Base-by-base conservation (phyloP, 306 rosid species). In the Glycyrrhiza uralensis region DNA sequence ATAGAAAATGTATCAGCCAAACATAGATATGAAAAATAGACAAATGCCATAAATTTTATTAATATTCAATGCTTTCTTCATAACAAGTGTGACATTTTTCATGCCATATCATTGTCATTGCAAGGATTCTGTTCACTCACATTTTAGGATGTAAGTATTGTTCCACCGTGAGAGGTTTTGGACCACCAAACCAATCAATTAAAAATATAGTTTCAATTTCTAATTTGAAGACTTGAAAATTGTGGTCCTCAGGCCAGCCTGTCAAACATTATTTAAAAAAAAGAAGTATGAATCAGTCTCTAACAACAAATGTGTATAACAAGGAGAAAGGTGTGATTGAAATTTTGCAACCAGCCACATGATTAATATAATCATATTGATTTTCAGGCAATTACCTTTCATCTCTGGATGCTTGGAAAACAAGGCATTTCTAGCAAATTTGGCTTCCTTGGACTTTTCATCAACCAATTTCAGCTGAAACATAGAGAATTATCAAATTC, bases 331-430 rank as follows among this genome's bases (percentile, higher is more conserved):
- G 13, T 11, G 33, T 4, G 32, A 64, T 20, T 29, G 22, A 55
- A 65, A 20, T n/a, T 72, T 72, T 17, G 30, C 56, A 71, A 75
- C 42, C 9, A 66, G 35, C 39, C 30, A 24, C 19, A 24, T n/a
- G 44, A 35, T 4, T 26, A 44, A 19, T 20, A 69, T 20, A 69
- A 83, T 41, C 47, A 20, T 46, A 78, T 6, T 47, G 61, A 13
- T 49, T 57, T 69, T 46, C 38, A 4, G n/a, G 19, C 6, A 76
- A 41, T 81, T 76, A 89, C 98, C 85, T 47, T 76, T 79, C 98
- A 94, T 94, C 91, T 94, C 98, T 12, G 82, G 38, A 83, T 94
- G 98, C 86, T 91, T 94, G 41, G 96, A 67, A 86, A 94, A 89
- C 91, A 94, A 84, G 45, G 96, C 89, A 66, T 24, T 86, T 83